Conservation (phyloP, 2,329 filamentous ascomycete species). For the Sporothrix humicola region DNA sequence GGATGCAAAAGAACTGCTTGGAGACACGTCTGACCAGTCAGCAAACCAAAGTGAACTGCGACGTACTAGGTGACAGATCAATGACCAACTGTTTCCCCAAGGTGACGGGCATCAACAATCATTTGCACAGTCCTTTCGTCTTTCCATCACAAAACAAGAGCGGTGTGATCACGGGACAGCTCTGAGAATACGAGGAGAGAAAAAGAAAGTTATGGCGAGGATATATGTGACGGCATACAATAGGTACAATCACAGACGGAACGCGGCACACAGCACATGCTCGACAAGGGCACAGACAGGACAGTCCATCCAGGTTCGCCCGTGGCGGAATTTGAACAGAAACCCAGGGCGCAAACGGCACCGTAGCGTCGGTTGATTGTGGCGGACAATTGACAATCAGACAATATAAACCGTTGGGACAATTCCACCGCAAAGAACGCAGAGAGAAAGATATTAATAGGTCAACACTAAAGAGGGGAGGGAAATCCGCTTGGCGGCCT, state of each 20-base stretch:
- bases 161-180: constrained; percentile 7
- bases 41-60: neutral
- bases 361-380: too few relatives aligned
- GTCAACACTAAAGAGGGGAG: neutral
- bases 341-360: too few relatives aligned
- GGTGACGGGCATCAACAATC: neutral
- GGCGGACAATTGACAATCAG: too few relatives aligned
- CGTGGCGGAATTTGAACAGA: neutral
- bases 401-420: too few relatives aligned
- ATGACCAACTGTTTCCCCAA: too few relatives aligned
- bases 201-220: neutral
- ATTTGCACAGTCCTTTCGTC: neutral
- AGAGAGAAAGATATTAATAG: constrained; percentile 5
- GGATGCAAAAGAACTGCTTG: neutral
- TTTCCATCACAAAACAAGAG: neutral
- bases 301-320: neutral
- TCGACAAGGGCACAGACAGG: too few relatives aligned
- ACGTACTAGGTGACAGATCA: neutral
- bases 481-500: neutral
- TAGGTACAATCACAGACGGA: neutral
- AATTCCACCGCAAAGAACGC: too few relatives aligned
- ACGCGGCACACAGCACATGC: too few relatives aligned
- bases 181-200: constrained; percentile 3
- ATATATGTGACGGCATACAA: neutral
- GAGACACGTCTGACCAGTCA: neutral